Base-by-base conservation (phyloP, 2,329 filamentous ascomycete species). In the Aspergillaceae sp. region DNA sequence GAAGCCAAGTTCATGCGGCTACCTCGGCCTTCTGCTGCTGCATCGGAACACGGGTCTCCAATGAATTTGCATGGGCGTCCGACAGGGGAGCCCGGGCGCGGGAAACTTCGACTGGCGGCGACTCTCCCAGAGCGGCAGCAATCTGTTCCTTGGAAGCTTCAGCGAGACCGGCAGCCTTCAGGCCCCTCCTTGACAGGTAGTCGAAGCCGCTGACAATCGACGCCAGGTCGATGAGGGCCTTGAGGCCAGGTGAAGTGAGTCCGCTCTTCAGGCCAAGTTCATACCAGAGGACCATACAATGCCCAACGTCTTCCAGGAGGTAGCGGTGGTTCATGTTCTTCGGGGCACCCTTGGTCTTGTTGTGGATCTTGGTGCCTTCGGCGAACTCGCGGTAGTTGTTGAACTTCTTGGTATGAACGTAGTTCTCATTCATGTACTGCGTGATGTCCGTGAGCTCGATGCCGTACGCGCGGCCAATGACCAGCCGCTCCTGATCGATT, bases 341-440 rank as follows among this genome's bases (percentile, higher is more conserved):
- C 1, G 51, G 51, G 7, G 51, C 42, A 40, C 51, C 47, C 46
- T 52, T 52, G 42, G 51, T 52, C 43, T 52, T 51, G 45, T 53
- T 53, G 49, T 53, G 51, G 30, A 53, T 49, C 10, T 48, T 45
- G 9, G 51, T 51, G 3, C 47, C 45, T 10, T 19, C 32, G 9
- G 51, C 51, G 33, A 53, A 53, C 8, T 53, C 51, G 33, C 50
- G 51, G 35, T 51, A 53, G 44, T 51, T 34, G 11, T 29, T 8
- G 44, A 45, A 53, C 33, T 51, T 43, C 19, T 42, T 40, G 41
- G 47, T 45, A 40, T 51, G 45, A 38, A 43, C 45, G 28, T 53
- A 53, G 49, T 53, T 53, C 32, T 48, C 41, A 45, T 53, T 53
- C 51, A 53, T 53, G 42, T 53, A 53, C 3, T 44, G 41, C 7